phyloP scores from a whole-genome alignment of 2,329 filamentous ascomycete genomes.

The Cercospora citrullina region DNA sequence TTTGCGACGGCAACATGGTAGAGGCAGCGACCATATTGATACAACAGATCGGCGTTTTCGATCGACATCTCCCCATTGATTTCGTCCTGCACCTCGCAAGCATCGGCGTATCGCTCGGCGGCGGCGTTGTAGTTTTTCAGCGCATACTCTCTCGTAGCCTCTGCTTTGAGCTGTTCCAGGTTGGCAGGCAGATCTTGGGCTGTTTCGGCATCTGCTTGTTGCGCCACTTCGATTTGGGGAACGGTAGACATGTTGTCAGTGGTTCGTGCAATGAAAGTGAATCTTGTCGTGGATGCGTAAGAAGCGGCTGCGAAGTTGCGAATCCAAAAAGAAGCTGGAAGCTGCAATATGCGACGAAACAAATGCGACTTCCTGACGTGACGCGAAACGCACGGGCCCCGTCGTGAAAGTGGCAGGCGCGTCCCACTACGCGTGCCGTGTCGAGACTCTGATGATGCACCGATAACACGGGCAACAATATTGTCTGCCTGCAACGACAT shows the following conservation, averaged over 20 bases:
- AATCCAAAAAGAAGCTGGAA: not conserved
- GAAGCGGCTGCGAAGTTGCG: not conserved
- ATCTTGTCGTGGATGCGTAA: not conserved
- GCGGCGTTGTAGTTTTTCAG: constrained; percentile 86
- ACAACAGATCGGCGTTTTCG: constrained; percentile 90
- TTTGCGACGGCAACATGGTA: constrained; percentile 94
- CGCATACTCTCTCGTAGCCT: constrained; percentile 80
- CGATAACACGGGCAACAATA: not conserved
- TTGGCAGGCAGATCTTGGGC: constrained; percentile 31
- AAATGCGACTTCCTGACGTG: constrained; percentile 3
- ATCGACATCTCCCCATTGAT: constrained; percentile 89
- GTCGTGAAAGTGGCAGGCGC: constrained; percentile 5
- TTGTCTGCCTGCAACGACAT: constrained; percentile 6
- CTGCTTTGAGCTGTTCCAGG: constrained; percentile 69
- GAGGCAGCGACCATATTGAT: constrained; percentile 87
- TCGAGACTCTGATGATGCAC: not conserved
- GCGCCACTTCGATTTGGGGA: constrained; percentile 5
- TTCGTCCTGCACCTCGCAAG: constrained; percentile 84
- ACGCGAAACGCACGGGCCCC: constrained; percentile 6
- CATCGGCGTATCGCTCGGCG: constrained; percentile 82
- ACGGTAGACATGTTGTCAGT: not conserved
- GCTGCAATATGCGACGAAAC: not conserved
- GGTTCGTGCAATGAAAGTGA: not conserved
- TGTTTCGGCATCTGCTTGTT: constrained; percentile 17
- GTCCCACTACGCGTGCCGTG: constrained; percentile 5